phyloP scores from a whole-genome alignment of 805 yeast species.

The Schwanniomyces polymorphus region DNA sequence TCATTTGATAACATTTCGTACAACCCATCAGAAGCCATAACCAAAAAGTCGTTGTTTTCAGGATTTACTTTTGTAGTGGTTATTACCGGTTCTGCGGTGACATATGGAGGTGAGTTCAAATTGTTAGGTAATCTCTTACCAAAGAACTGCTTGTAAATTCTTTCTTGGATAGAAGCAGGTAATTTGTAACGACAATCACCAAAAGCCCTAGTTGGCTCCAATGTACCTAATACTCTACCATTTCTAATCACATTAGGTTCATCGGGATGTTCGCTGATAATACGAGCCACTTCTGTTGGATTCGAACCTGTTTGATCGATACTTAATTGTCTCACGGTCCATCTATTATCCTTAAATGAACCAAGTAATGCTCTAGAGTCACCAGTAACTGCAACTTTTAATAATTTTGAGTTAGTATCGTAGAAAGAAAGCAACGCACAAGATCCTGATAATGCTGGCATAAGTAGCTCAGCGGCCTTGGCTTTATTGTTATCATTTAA shows the following conservation, averaged over 20 bases:
- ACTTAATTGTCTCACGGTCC: constrained; percentile 87
- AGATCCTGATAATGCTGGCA: constrained; percentile 95
- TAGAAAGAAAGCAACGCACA: constrained; percentile 88
- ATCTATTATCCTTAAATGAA: constrained; percentile 62
- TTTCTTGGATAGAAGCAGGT: constrained; percentile 72
- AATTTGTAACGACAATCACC: constrained; percentile 96
- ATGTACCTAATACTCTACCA: constrained; percentile 88
- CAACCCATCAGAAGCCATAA: constrained; percentile 91
- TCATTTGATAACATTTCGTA: constrained; percentile 90
- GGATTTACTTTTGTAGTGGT: constrained; percentile 78
- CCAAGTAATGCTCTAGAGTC: constrained; percentile 93
- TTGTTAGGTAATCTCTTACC: constrained; percentile 75
- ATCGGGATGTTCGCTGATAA: constrained; percentile 85
- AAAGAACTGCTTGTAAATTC: constrained; percentile 72
- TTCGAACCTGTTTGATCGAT: constrained; percentile 95
- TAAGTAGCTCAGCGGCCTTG: constrained; percentile 66
- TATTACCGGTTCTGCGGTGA: constrained; percentile 93
- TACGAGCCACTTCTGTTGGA: constrained; percentile 79
- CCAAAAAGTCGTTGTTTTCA: constrained; percentile 76
- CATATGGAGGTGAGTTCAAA: constrained; percentile 90
- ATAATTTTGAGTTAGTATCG: constrained; percentile 67
- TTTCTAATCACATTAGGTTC: constrained; percentile 80
- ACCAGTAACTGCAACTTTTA: constrained; percentile 94
- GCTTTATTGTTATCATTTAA: constrained; percentile 68
- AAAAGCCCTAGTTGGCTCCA: constrained; percentile 95